phyloP scores from a whole-genome alignment of 371 early-diverging fungal genomes.

The Dinochytrium kinnereticum region DNA sequence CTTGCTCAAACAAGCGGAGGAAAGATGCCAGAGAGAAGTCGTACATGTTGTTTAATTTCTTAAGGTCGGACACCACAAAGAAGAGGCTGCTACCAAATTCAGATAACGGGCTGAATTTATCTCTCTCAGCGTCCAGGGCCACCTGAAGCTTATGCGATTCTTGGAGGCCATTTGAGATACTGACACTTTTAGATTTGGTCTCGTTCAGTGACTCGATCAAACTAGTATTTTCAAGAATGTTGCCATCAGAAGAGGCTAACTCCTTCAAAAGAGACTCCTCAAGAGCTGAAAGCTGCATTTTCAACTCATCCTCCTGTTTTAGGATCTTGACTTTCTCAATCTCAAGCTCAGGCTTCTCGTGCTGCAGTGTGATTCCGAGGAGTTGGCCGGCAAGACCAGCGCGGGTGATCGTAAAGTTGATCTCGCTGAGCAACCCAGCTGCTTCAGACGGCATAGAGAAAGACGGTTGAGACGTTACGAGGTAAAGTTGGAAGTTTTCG shows the following conservation, averaged over 20 bases:
- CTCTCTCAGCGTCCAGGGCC: constrained; percentile 53
- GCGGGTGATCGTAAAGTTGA: constrained; percentile 59
- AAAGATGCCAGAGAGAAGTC: constrained; percentile 55
- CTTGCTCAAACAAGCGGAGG: constrained; percentile 49
- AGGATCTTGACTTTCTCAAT: constrained; percentile 54
- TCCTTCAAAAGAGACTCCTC: constrained; percentile 66
- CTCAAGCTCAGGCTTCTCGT: constrained; percentile 61
- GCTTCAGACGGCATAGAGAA: constrained; percentile 49
- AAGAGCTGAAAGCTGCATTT: constrained; percentile 62
- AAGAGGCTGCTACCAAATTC: constrained; percentile 50
- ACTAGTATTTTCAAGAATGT: constrained; percentile 59
- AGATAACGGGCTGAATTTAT: constrained; percentile 52
- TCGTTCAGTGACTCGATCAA: constrained; percentile 64
- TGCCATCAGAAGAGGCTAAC: constrained; percentile 59
- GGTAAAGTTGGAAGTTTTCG: constrained; percentile 52
- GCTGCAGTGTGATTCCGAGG: constrained; percentile 55
- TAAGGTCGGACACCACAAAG: constrained; percentile 53
- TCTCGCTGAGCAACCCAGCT: constrained; percentile 42
- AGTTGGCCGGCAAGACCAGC: constrained; percentile 57
- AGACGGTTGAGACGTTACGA: constrained; percentile 43
- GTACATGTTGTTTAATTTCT: constrained; percentile 57
- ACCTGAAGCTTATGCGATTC: constrained; percentile 53
- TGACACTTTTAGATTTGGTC: constrained; percentile 58
- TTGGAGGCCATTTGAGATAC: constrained; percentile 47
- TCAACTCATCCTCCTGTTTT: constrained; percentile 61